Base-by-base conservation (phyloP, 164 flowering plant genomes). In the Buxus sempervirens region DNA sequence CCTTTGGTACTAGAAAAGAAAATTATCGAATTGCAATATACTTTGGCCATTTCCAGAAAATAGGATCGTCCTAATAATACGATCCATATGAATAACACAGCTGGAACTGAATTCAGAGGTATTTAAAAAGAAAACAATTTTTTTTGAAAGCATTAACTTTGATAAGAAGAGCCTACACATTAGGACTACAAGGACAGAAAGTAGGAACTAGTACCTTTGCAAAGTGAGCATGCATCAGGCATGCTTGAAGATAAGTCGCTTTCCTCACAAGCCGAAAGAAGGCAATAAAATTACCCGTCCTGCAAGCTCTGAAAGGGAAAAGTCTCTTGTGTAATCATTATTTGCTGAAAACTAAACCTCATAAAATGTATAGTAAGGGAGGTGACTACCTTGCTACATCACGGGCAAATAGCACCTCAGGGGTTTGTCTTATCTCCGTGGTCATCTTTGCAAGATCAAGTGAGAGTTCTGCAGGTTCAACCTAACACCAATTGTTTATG, bases 141-240 rank as follows among this genome's bases (percentile, higher is more conserved):
- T n/a, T n/a, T n/a, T n/a, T n/a, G n/a, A n/a, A n/a, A n/a, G n/a
- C n/a, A n/a, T n/a, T n/a, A n/a, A 24, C 45, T 41, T 27, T 14
- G 38, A 26, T 19, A 38, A 15, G 5, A 15, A 26, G n/a, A 26
- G n/a, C 4, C 26, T 23, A 5, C 9, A 27, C 4, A 15, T 9
- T 26, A 42, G 16, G 12, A 58, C 23, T 26, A 48, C 14, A 55
- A 56, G 16, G 10, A 41, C 12, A 65, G 20, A 54, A 0, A 60
- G n/a, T 23, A 18, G 45, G 45, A 56, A 64, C 8, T 8, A 67
- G 70, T 84, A 96, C 99, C 99, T 96, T 96, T 16, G 96, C 70
- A 78, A 96, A 96, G 81, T 93, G 99, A 60, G 99, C 99, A 83
- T 96, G 98, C 96, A 96, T 96, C 76, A 96, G 69, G 78, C 99